These are phyloP conservation scores for Talaromyces atroroseus DNA, from an alignment of 2,329 filamentous ascomycete genomes.

Conservation along the genomic window DNA sequence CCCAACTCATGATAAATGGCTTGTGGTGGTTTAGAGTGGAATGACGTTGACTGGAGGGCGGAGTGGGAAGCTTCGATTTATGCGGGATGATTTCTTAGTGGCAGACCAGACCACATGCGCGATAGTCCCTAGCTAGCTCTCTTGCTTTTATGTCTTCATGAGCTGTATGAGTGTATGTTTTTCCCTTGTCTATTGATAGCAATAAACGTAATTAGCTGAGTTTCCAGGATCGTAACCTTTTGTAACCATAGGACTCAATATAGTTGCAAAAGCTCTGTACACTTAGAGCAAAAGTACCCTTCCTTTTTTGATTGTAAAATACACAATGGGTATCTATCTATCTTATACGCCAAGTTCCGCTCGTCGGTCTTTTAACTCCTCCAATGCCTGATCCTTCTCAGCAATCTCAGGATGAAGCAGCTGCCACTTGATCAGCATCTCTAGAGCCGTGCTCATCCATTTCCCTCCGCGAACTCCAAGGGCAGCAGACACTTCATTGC, in stretches of 20 bases:
- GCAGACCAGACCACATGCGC: background rate
- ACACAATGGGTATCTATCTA: conserved; percentile 1
- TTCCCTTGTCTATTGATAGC: too few relatives aligned
- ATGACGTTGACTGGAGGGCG: background rate
- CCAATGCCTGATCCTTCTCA: conserved; percentile 55
- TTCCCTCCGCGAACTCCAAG: conserved; percentile 61
- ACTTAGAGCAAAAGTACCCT: too few relatives aligned
- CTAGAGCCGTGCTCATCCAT: conserved; percentile 79
- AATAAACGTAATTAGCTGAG: too few relatives aligned
- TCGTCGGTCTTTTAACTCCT: conserved; percentile 51
- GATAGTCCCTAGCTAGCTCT: too few relatives aligned
- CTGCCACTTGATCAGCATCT: conserved; percentile 82
- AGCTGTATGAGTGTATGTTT: too few relatives aligned
- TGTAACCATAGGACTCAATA: too few relatives aligned
- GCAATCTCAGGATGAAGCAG: conserved; percentile 66
- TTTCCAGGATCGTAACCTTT: too few relatives aligned
- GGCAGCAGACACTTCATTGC: conserved; percentile 63
- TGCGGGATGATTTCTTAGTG: background rate
- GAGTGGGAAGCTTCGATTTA: background rate
- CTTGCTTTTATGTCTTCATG: too few relatives aligned
- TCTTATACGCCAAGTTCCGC: conserved; percentile 43
- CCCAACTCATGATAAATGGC: background rate
- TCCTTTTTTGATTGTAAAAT: background rate
- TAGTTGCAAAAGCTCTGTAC: too few relatives aligned
- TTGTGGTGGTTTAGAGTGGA: background rate